Conservation (phyloP, 2,329 filamentous ascomycete genomes). For the Aspergillus texensis region DNA sequence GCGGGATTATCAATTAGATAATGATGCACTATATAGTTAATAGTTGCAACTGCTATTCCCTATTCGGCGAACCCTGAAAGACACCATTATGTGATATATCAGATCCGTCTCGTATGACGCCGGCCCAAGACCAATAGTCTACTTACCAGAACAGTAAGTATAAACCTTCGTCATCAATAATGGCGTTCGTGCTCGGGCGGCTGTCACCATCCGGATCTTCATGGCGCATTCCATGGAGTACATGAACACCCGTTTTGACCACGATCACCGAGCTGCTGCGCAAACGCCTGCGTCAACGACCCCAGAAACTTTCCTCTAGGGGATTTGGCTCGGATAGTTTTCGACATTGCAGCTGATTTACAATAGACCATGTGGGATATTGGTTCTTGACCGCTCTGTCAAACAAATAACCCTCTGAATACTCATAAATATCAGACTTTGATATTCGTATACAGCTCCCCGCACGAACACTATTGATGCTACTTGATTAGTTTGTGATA, state of each 20-base stretch:
- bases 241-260: not conserved
- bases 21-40: too few species aligned
- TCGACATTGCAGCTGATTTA: not conserved
- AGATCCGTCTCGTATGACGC: not conserved
- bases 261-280: not conserved
- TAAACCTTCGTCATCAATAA: constrained; percentile 3
- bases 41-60: not conserved
- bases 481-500: not conserved
- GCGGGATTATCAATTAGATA: not conserved
- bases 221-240: not conserved
- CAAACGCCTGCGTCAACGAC: not conserved
- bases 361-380: not conserved
- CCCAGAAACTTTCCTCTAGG: not conserved
- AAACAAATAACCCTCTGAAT: not conserved
- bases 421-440: not conserved
- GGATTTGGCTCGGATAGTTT: constrained; percentile 1
- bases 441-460: not conserved
- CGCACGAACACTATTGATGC: not conserved
- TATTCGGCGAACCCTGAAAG: not conserved
- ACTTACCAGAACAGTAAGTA: not conserved
- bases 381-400: not conserved
- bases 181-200: not conserved
- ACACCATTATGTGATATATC: constrained; percentile 5
- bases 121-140: constrained; percentile 5
- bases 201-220: not conserved